Evolutionary conservation across 805 yeast species (phyloP).

Genomic region (Candida multigemmis): DNA sequence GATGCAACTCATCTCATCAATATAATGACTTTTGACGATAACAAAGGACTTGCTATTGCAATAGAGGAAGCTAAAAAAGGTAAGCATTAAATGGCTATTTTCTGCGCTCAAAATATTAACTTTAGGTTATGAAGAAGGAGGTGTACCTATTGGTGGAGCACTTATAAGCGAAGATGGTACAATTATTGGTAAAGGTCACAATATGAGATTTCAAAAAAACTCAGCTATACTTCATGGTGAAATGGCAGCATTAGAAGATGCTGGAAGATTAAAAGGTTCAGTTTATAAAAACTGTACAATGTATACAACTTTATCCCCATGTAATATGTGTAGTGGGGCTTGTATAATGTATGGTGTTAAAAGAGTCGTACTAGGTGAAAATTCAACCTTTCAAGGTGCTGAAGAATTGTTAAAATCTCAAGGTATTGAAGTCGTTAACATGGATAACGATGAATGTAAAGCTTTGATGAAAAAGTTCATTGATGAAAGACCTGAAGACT

Average conservation of each 20-base stretch:
- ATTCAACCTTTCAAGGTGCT: conserved; percentile 72
- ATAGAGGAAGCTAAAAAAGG: conserved; percentile 63
- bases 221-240: conserved; percentile 90
- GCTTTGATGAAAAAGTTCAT: conserved; percentile 73
- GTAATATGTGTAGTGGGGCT: conserved; percentile 94
- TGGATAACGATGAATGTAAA: conserved; percentile 53
- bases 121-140: conserved; percentile 70
- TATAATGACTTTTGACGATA: conserved; percentile 59
- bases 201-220: conserved; percentile 76
- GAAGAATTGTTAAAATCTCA: conserved; percentile 60
- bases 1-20: no score
- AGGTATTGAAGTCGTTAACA: conserved; percentile 66
- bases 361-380: conserved; percentile 86
- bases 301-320: conserved; percentile 90
- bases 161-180: conserved; percentile 68
- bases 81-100: conserved; percentile 17
- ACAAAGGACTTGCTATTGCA: conserved; percentile 59
- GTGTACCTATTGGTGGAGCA: conserved; percentile 83
- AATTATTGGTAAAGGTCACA: conserved; percentile 83
- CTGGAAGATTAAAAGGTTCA: conserved; percentile 79
- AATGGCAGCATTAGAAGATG: conserved; percentile 78
- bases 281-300: conserved; percentile 79
- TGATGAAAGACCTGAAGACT: conserved; percentile 62
- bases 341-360: conserved; percentile 81
- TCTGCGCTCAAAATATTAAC: conserved; percentile 4